Percentiles rank a stretch among this genome's conserved stretches.
Conservation (phyloP, 2,329 filamentous ascomycete genomes). For the Orbilia ellipsospora region DNA sequence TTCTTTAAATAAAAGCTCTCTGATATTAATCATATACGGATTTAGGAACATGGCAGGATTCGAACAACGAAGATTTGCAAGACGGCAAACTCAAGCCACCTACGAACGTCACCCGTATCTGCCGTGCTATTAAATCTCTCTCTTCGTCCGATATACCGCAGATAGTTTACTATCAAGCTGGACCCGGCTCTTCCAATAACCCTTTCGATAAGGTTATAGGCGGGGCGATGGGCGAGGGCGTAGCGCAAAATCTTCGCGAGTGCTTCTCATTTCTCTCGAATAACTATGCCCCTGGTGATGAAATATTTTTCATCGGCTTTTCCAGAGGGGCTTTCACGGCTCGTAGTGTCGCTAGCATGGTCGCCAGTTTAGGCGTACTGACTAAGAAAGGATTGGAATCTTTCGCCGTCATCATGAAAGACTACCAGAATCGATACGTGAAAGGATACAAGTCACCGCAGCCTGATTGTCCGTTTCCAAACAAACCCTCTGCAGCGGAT, state of each 20-base stretch:
- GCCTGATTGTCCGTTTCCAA: constrained; percentile 39
- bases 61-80: constrained; percentile 52
- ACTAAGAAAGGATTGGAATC: constrained; percentile 68
- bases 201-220: constrained; percentile 40
- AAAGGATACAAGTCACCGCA: constrained; percentile 45
- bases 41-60: constrained; percentile 58
- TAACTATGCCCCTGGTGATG: constrained; percentile 71
- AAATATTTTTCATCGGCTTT: constrained; percentile 70
- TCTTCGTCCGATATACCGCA: constrained; percentile 69
- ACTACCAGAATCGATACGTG: constrained; percentile 59
- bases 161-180: constrained; percentile 72
- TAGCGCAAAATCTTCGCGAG: constrained; percentile 67
- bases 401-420: constrained; percentile 70
- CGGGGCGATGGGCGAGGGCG: constrained; percentile 57
- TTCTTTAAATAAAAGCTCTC: background rate
- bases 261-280: constrained; percentile 72
- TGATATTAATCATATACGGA: background rate
- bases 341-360: constrained; percentile 69
- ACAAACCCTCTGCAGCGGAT: constrained; percentile 38
- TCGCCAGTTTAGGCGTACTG: constrained; percentile 67
- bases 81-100: constrained; percentile 55
- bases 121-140: constrained; percentile 68
- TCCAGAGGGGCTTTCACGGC: constrained; percentile 71
- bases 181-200: constrained; percentile 66
- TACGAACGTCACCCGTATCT: constrained; percentile 71